phyloP scores from a whole-genome alignment of 139 green algal species.

The Tetradesmus obliquus region DNA sequence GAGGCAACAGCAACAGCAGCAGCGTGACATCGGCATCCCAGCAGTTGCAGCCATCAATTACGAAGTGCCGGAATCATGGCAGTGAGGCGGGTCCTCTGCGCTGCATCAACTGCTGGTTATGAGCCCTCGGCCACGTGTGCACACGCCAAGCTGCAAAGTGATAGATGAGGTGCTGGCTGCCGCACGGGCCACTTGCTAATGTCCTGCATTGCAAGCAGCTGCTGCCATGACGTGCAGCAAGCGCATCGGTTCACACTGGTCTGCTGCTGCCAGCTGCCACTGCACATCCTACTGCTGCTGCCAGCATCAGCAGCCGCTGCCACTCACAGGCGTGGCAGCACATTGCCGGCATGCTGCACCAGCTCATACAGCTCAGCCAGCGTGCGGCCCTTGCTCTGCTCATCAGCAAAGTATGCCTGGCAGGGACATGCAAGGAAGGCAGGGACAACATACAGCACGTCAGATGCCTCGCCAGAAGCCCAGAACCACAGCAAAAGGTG shows the following conservation, averaged over 20 bases:
- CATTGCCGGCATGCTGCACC: conserved; percentile 97
- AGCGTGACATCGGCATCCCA: neutral
- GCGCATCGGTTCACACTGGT: neutral
- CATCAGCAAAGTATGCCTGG: conserved; percentile 86
- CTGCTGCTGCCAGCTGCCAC: neutral
- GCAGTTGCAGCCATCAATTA: neutral
- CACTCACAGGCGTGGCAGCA: conserved; percentile 92
- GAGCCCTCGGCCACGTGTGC: too few relatives aligned
- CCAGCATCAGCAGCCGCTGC: neutral
- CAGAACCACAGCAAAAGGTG: neutral
- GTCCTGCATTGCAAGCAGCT: neutral
- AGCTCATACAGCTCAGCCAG: conserved; percentile 93
- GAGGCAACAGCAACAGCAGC: neutral
- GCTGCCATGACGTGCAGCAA: neutral
- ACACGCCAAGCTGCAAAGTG: too few relatives aligned
- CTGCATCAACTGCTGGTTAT: neutral
- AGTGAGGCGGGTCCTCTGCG: neutral
- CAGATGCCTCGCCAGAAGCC: neutral
- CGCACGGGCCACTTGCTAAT: neutral
- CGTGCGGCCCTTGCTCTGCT: conserved; percentile 75
- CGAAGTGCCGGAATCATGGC: neutral
- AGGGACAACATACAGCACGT: neutral
- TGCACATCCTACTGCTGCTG: neutral
- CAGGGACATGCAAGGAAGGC: neutral
- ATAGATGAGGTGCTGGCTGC: too few relatives aligned